These are phyloP conservation scores for Kondoa subrosea DNA, from an alignment of 768 basidiomycete genomes.

Conservation along the genomic window DNA sequence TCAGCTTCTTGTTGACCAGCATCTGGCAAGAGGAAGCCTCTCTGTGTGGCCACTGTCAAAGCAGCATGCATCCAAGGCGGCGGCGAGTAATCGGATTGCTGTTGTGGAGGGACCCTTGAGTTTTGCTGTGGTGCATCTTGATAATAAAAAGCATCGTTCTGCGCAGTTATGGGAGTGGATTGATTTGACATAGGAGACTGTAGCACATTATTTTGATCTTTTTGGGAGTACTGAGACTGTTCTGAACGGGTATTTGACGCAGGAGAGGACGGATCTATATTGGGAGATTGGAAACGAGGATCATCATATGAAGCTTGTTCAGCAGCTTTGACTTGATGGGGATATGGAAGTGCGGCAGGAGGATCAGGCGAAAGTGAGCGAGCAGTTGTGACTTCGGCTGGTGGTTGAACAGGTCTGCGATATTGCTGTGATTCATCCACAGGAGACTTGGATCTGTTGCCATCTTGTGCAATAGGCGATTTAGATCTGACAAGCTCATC, in stretches of 20 bases:
- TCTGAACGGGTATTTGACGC: too few relatives aligned
- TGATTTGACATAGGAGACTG: slow-evolving; percentile 1
- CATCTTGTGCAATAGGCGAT: background rate
- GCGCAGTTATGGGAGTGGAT: too few relatives aligned
- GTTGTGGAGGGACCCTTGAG: background rate
- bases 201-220: slow-evolving; percentile 1
- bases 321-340: background rate
- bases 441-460: background rate
- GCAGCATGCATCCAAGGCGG: slow-evolving; percentile 75
- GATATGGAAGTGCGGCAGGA: background rate
- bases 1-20: slow-evolving; percentile 33
- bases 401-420: background rate
- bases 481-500: background rate
- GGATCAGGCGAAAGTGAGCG: background rate
- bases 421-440: background rate
- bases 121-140: background rate
- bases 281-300: background rate
- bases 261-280: too few relatives aligned
- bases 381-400: background rate
- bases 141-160: too few relatives aligned
- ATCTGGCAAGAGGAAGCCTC: slow-evolving; percentile 48
- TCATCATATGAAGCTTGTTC: too few relatives aligned
- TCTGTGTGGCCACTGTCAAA: slow-evolving; percentile 51
- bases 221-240: too few relatives aligned
- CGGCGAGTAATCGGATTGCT: too few relatives aligned